These are phyloP conservation scores for Candida michaelii DNA, from an alignment of 805 yeast species.

Conservation along the genomic window DNA sequence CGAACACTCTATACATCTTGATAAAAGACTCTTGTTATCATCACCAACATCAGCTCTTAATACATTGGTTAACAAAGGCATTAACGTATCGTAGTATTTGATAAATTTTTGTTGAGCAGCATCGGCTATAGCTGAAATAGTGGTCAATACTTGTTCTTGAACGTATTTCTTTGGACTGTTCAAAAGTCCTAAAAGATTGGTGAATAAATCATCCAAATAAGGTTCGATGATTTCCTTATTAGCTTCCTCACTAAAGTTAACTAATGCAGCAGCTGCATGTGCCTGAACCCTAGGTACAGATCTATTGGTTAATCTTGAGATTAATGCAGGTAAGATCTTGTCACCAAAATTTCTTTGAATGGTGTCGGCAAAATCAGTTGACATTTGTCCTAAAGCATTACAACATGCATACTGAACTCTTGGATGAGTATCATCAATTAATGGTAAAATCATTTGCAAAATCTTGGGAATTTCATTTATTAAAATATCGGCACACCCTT, in stretches of 20 bases:
- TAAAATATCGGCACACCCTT: conserved; percentile 91
- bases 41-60: conserved; percentile 75
- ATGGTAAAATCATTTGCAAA: conserved; percentile 80
- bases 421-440: conserved; percentile 82
- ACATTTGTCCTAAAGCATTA: conserved; percentile 94
- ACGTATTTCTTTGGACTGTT: conserved; percentile 89
- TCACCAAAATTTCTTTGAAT: conserved; percentile 81
- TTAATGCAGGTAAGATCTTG: conserved; percentile 81
- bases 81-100: conserved; percentile 90
- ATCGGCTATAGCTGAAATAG: conserved; percentile 96
- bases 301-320: conserved; percentile 69
- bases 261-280: conserved; percentile 98
- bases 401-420: conserved; percentile 97
- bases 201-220: conserved; percentile 78
- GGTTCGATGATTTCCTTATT: conserved; percentile 86
- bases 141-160: conserved; percentile 95
- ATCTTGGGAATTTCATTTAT: conserved; percentile 78
- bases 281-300: conserved; percentile 93
- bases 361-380: conserved; percentile 90
- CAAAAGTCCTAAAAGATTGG: conserved; percentile 69
- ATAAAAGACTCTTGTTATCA: conserved; percentile 77
- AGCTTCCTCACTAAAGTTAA: conserved; percentile 92
- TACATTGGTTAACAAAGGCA: conserved; percentile 83
- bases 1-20: conserved; percentile 94
- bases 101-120: conserved; percentile 86